Evolutionary conservation across 805 yeast genomes (phyloP).

Genomic region (Kluyveromyces nonfermentans): DNA sequence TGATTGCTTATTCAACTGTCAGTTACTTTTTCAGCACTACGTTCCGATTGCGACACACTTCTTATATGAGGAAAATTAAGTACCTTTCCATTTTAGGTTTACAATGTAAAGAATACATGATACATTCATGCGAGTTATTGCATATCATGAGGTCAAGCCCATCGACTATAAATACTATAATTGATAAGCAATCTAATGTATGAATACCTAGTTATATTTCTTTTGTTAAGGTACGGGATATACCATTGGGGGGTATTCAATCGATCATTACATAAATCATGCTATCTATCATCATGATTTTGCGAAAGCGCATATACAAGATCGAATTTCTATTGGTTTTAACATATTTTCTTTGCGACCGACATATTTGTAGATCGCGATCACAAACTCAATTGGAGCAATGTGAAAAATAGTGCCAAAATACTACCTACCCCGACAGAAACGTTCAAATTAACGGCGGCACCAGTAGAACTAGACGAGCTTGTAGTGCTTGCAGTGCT

Average conservation of each 20-base stretch:
- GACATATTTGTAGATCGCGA: background rate
- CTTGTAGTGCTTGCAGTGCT: background rate
- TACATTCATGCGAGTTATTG: background rate
- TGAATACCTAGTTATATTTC: background rate
- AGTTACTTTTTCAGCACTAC: background rate
- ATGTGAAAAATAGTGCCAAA: conserved; percentile 2
- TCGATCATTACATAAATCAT: background rate
- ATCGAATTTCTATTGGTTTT: background rate
- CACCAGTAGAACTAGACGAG: conserved; percentile 1
- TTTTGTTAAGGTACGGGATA: too few relatives aligned
- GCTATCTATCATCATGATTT: background rate
- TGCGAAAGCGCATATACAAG: background rate
- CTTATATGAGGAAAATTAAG: background rate
- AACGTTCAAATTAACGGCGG: conserved; percentile 1
- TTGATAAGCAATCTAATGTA: background rate
- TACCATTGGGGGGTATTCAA: background rate
- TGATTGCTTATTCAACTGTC: too few relatives aligned
- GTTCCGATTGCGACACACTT: background rate
- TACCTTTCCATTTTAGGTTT: background rate
- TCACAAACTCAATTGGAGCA: background rate
- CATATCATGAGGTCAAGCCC: background rate
- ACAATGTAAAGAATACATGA: background rate
- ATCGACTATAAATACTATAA: background rate
- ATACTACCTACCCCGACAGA: conserved; percentile 5
- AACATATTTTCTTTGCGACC: background rate